Base-by-base conservation (phyloP, 306 rosid genomes). In the Prosopis cineraria region DNA sequence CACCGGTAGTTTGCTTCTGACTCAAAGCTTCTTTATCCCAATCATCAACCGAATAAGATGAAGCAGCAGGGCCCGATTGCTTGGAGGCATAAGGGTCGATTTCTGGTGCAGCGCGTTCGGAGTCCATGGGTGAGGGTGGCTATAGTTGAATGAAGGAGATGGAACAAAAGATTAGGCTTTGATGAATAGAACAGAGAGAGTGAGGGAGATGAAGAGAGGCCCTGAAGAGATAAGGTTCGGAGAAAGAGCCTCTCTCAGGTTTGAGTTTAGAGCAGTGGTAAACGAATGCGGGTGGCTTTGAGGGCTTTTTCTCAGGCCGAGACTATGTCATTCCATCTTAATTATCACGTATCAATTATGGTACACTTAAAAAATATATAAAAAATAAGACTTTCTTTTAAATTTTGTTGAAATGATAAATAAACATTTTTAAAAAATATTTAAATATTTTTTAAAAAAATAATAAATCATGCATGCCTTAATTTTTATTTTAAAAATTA, bases 211-310 rank as follows among this genome's bases (percentile, higher is more conserved):
- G 25, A n/a, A 31, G 20, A 27, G 30, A 31, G 4, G 48, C 70
- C 25, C 25, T n/a, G 36, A 73, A 39, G 80, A 76, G 89, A 85
- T 85, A 82, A 85, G 87, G 87, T 77, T 82, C 76, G 6, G 39
- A 30, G 67, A 30, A 59, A 60, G 24, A 29, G 39, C 40, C 67
- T 33, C 68, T 16, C 24, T 58, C 36, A 10, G 34, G 33, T 13
- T 10, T 25, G 29, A 0, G 60, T 1, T 48, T 19, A 17, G 6
- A 25, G 17, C 19, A 10, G 2, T 56, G 33, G 11, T 22, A 3
- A n/a, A 16, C 14, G 1, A 3, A 12, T 56, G 27, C 12, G 14
- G 31, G 31, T 55, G 30, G 30, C 62, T 24, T 24, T 10, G 31
- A 10, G 62, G 30, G 59, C 29, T n/a, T 55, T 22, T 55, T 24